Percentiles rank a stretch among this genome's conserved stretches.
phyloP scores from a whole-genome alignment of 225 moss, liverwort and hornwort species.

The Sphagnum tenellum region DNA sequence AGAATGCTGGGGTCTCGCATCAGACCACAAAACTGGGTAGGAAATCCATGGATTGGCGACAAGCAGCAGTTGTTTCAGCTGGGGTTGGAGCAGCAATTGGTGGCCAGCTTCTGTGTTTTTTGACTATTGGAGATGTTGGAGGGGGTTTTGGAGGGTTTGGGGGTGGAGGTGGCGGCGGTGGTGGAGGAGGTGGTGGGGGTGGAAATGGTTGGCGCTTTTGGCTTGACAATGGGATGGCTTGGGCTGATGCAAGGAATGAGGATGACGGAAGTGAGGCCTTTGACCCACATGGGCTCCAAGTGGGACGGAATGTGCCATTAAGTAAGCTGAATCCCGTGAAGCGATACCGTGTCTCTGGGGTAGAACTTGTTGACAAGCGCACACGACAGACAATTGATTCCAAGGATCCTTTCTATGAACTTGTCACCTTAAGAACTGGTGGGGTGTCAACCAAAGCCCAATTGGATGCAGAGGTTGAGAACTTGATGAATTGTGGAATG shows the following conservation, averaged over 20 bases:
- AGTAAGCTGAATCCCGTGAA: conserved; percentile 78
- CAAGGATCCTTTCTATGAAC: conserved; percentile 87
- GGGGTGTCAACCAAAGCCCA: conserved; percentile 68
- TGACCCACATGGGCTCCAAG: conserved; percentile 77
- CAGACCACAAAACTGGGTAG: too few species aligned
- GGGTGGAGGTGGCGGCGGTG: conserved; percentile 9
- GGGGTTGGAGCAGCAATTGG: too few species aligned
- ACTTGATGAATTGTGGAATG: conserved; percentile 91
- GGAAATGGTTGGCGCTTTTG: conserved; percentile 62
- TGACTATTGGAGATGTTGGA: conserved; percentile 43
- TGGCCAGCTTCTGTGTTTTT: neutral
- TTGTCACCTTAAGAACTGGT: conserved; percentile 70
- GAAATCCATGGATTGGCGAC: too few species aligned
- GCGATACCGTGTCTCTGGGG: conserved; percentile 65
- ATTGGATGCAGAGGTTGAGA: conserved; percentile 80
- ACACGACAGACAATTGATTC: conserved; percentile 60
- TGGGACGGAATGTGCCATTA: conserved; percentile 68
- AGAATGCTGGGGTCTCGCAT: too few species aligned
- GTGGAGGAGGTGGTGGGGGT: conserved; percentile 47
- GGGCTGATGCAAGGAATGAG: conserved; percentile 57
- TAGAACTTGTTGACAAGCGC: conserved; percentile 84
- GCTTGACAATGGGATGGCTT: conserved; percentile 45
- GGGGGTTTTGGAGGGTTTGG: conserved; percentile 36
- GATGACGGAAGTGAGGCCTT: conserved; percentile 57
- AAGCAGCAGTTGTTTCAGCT: too few species aligned